Percentiles rank a stretch among this genome's conserved stretches.
phyloP scores from a whole-genome alignment of 1,139 yeast genomes.

The Candida labiduridarum region DNA sequence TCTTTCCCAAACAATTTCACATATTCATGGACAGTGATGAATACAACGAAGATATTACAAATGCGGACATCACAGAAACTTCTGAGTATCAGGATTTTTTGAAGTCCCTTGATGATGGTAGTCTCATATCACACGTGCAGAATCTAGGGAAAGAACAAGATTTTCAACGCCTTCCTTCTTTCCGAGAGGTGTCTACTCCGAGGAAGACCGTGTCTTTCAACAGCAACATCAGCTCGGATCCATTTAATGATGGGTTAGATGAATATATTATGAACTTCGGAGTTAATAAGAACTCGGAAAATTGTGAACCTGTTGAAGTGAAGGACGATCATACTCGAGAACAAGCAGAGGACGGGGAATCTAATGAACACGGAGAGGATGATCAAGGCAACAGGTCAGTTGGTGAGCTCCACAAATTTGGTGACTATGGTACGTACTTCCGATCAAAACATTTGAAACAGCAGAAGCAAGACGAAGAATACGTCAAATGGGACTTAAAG shows the following conservation, averaged over 20 bases:
- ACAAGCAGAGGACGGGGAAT: slow-evolving; percentile 6
- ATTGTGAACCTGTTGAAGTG: neutral
- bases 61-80: neutral
- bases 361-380: slow-evolving; percentile 10
- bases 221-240: slow-evolving; percentile 37
- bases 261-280: slow-evolving; percentile 12
- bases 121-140: slow-evolving; percentile 34
- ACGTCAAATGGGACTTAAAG: slow-evolving; percentile 50
- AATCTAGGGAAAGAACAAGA: slow-evolving; percentile 16
- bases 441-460: slow-evolving; percentile 68
- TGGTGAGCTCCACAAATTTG: slow-evolving; percentile 55
- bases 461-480: slow-evolving; percentile 61
- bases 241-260: slow-evolving; percentile 46
- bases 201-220: slow-evolving; percentile 16
- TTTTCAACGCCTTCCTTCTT: slow-evolving; percentile 1
- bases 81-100: slow-evolving; percentile 28
- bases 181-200: slow-evolving; percentile 16
- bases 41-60: neutral
- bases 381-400: slow-evolving; percentile 24
- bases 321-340: slow-evolving; percentile 7
- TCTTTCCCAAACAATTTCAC: neutral
- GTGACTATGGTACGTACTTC: slow-evolving; percentile 71
- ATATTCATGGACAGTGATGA: slow-evolving; percentile 3
- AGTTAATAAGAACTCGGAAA: neutral
- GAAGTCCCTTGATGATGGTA: slow-evolving; percentile 35